Evolutionary conservation across 345 rosid genomes (phyloP).

Genomic region (Citrus hindsii): DNA sequence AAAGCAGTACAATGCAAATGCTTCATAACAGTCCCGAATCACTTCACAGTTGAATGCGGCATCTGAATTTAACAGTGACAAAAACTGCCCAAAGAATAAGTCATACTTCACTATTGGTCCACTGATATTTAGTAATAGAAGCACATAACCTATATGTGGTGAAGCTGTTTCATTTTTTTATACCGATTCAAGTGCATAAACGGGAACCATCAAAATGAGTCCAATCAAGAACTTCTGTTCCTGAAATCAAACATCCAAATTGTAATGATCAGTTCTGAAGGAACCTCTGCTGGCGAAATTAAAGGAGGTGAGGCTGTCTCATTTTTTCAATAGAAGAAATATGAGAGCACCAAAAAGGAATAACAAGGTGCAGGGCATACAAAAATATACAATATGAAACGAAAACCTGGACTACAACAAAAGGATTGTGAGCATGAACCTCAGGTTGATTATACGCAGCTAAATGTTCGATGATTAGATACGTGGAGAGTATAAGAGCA

Average conservation of each 20-base stretch:
- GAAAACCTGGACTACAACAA: neutral
- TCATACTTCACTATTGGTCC: constrained; percentile 17
- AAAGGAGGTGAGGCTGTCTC: neutral
- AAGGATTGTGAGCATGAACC: constrained; percentile 45
- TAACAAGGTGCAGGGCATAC: neutral
- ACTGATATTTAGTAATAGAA: neutral
- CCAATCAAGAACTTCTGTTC: constrained; percentile 97
- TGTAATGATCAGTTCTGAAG: neutral
- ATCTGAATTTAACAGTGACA: constrained; percentile 83
- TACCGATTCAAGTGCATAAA: constrained; percentile 96
- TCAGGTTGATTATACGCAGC: constrained; percentile 96
- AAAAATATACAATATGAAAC: neutral
- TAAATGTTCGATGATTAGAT: constrained; percentile 86
- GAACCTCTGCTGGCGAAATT: neutral
- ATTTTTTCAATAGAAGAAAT: neutral
- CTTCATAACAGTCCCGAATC: constrained; percentile 98
- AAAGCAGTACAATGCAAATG: constrained; percentile 96
- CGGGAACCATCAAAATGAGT: constrained; percentile 96
- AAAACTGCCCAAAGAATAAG: constrained; percentile 53
- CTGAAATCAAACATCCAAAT: constrained; percentile 43
- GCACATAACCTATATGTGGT: neutral
- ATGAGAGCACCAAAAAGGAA: neutral
- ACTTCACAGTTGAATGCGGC: constrained; percentile 95
- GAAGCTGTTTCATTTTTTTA: constrained; percentile 3
- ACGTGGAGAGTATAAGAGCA: constrained; percentile 81